These are phyloP conservation scores for Tricladium varicosporioides DNA, from an alignment of 2,329 filamentous ascomycete species.

Conservation along the genomic window DNA sequence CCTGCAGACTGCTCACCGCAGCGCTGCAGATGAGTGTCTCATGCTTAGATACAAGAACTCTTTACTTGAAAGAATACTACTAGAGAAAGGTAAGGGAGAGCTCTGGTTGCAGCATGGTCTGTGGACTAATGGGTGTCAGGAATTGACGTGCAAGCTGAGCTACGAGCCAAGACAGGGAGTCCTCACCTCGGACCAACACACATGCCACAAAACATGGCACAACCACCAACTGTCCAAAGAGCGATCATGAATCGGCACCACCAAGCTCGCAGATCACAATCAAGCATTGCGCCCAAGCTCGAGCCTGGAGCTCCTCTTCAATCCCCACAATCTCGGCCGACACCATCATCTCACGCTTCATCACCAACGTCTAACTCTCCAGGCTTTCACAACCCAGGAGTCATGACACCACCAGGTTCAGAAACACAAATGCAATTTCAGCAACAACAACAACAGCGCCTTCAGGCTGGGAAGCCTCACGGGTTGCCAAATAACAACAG, in stretches of 20 bases:
- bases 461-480: constrained; percentile 29
- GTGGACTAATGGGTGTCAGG: constrained; percentile 48
- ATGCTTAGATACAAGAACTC: constrained; percentile 99
- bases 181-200: constrained; percentile 72
- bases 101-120: background rate
- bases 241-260: constrained; percentile 76
- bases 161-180: constrained; percentile 88
- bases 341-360: constrained; percentile 74
- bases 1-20: constrained; percentile 90
- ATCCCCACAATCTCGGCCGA: constrained; percentile 76
- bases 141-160: constrained; percentile 95
- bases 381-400: constrained; percentile 57
- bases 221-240: constrained; percentile 74
- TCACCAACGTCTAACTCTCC: constrained; percentile 65
- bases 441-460: constrained; percentile 37
- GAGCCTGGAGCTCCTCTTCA: constrained; percentile 48
- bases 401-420: constrained; percentile 59
- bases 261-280: constrained; percentile 67
- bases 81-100: constrained; percentile 76
- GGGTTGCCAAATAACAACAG: constrained; percentile 26
- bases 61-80: constrained; percentile 85
- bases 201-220: constrained; percentile 66
- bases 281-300: constrained; percentile 73
- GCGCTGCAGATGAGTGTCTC: constrained; percentile 91
- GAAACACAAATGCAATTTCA: constrained; percentile 53